Evolutionary conservation across 106 monocot species (phyloP).

Genomic region (Phalaenopsis aphrodite): DNA sequence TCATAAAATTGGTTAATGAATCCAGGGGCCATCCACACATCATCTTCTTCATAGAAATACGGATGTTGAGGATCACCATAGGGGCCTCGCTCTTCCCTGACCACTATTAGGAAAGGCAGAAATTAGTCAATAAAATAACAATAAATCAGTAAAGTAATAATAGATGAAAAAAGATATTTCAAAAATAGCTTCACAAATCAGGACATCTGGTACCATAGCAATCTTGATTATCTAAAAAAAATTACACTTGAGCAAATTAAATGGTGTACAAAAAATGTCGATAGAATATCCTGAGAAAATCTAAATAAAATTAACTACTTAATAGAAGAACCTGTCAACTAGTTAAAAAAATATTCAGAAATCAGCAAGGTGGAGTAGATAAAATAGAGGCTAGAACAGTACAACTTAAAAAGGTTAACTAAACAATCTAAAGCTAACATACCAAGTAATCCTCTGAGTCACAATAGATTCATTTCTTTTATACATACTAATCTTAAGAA

Average conservation of each 20-base stretch:
- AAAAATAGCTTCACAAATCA: not conserved
- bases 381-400: not conserved
- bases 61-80: slow-evolving; percentile 90
- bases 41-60: slow-evolving; percentile 80
- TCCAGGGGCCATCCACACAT: slow-evolving; percentile 89
- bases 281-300: not conserved
- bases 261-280: not conserved
- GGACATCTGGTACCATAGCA: not conserved
- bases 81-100: slow-evolving; percentile 78
- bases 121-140: slow-evolving; percentile 3
- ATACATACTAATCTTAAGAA: too few relatives aligned
- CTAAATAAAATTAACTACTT: not conserved
- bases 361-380: not conserved
- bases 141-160: not conserved
- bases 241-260: not conserved
- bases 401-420: not conserved
- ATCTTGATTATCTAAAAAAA: not conserved
- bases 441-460: not conserved
- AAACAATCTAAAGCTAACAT: not conserved
- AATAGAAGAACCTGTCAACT: too few relatives aligned
- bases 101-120: slow-evolving; percentile 30
- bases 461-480: not conserved
- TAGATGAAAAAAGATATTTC: not conserved
- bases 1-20: slow-evolving; percentile 86
- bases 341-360: not conserved